Percentiles rank a stretch among this genome's conserved stretches.
phyloP scores from a whole-genome alignment of 371 early-diverging fungal genomes.

The Thermomucor indicae-seudaticae region DNA sequence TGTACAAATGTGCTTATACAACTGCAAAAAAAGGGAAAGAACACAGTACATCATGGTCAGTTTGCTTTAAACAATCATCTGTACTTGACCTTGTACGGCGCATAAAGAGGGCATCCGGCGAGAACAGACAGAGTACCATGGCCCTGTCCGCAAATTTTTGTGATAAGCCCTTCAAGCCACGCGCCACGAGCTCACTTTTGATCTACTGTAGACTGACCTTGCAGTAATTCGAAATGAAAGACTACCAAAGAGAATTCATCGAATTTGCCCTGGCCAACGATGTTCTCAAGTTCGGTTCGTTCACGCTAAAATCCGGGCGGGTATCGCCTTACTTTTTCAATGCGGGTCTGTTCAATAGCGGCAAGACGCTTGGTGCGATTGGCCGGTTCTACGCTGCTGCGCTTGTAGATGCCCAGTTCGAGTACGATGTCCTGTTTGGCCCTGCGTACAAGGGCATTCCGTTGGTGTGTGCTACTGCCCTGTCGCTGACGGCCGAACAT shows the following conservation, averaged over 20 bases:
- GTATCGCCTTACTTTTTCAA: conserved; percentile 96
- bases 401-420: conserved; percentile 61
- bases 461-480: conserved; percentile 78
- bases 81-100: too few relatives aligned
- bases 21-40: too few relatives aligned
- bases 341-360: conserved; percentile 93
- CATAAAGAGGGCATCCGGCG: too few relatives aligned
- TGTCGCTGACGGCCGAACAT: conserved; percentile 63
- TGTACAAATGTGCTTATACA: too few relatives aligned
- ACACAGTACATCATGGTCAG: too few relatives aligned
- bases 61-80: too few relatives aligned
- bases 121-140: too few relatives aligned
- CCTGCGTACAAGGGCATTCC: conserved; percentile 99
- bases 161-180: background rate
- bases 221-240: conserved; percentile 51
- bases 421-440: conserved; percentile 91
- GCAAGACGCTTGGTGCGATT: conserved; percentile 75
- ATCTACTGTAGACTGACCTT: background rate
- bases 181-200: too few relatives aligned
- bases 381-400: conserved; percentile 90
- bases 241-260: conserved; percentile 93
- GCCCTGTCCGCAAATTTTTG: too few relatives aligned
- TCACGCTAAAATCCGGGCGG: conserved; percentile 92
- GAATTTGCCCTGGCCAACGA: conserved; percentile 80
- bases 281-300: conserved; percentile 88